Evolutionary conservation across 2,329 filamentous ascomycete species (phyloP).

Genomic region (Sarocladium brachiariae): DNA sequence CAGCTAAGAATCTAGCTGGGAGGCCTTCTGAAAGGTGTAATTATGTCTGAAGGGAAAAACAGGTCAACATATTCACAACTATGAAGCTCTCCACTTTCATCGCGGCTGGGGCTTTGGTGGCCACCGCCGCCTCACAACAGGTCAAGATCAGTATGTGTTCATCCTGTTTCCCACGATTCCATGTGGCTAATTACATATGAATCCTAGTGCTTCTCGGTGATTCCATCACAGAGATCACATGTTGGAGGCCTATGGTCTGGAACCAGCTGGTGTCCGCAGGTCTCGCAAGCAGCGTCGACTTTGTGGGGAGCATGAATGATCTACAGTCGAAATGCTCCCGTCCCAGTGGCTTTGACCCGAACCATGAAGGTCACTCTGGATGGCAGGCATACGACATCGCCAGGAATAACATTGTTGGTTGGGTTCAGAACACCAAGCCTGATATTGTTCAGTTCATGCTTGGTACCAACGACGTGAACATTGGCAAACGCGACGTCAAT

Average conservation of each 20-base stretch:
- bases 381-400: slow-evolving; percentile 37
- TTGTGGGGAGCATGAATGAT: slow-evolving; percentile 33
- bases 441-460: slow-evolving; percentile 40
- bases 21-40: too few species aligned
- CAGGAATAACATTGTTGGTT: slow-evolving; percentile 30
- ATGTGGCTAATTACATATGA: too few species aligned
- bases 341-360: slow-evolving; percentile 27
- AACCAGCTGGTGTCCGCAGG: slow-evolving; percentile 27
- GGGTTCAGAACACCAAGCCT: slow-evolving; percentile 29
- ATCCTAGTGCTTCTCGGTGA: slow-evolving; percentile 34
- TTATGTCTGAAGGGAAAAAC: not conserved
- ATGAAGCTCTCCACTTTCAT: slow-evolving; percentile 2
- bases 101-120: not conserved
- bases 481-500: slow-evolving; percentile 20
- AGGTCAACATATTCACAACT: not conserved
- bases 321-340: slow-evolving; percentile 30
- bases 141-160: slow-evolving; percentile 13
- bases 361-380: slow-evolving; percentile 38
- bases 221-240: slow-evolving; percentile 38
- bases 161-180: too few species aligned
- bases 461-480: slow-evolving; percentile 36
- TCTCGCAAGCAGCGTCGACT: slow-evolving; percentile 28
- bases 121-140: slow-evolving; percentile 9
- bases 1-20: too few species aligned
- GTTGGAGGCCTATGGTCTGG: slow-evolving; percentile 37